Evolutionary conservation across 1,284 basidiomycete genomes (phyloP), one percentile per base, ranked within the genome.

Genomic region (Anthracocystis panici-leucophaei): DNA sequence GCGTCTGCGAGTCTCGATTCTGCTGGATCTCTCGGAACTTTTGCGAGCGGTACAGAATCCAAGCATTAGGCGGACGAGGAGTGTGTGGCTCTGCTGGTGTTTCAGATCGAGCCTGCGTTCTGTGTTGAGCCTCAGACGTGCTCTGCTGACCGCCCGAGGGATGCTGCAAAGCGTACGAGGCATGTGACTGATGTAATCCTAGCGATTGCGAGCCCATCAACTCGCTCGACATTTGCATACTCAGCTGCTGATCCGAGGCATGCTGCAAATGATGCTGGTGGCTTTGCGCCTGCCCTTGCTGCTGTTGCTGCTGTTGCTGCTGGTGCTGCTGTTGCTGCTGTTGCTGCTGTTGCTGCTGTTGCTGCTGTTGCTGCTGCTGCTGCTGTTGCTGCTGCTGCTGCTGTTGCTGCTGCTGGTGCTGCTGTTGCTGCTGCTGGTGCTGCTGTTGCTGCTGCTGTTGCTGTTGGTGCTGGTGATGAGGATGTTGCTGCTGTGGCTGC

Each of bases 41-140:
- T 75, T 91, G 89, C 2, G 91, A 91, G 45, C 94, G 90, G 84
- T 93, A 97, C n/a, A 96, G 80, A 69, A 97, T 95, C 93, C 93
- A 96, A 0, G 94, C 91, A 84, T 96, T 96, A 18, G 91, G 90
- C 2, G 94, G 94, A 0, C 93, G 89, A 1, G 91, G 91, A 0
- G 89, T 88, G 65, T 89, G 84, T 50, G 77, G 66, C 48, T 77
- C 71, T n/a, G 56, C 40, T 18, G 56, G 35, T 11, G 51, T 18
- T 23, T 62, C 56, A 14, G 45, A 27, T 16, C 51, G 57, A 5
- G n/a, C 31, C 20, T 21, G 14, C 5, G n/a, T 25, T 46, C 59
- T 52, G 44, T 53, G 56, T 31, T 60, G 59, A 14, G 21, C 57
- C 10, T 64, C 57, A 8, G 52, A 14, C 20, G 52, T 20, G 48